These are phyloP conservation scores for Strobilomyces dryophilus DNA, from an alignment of 768 basidiomycete species.

Conservation along the genomic window DNA sequence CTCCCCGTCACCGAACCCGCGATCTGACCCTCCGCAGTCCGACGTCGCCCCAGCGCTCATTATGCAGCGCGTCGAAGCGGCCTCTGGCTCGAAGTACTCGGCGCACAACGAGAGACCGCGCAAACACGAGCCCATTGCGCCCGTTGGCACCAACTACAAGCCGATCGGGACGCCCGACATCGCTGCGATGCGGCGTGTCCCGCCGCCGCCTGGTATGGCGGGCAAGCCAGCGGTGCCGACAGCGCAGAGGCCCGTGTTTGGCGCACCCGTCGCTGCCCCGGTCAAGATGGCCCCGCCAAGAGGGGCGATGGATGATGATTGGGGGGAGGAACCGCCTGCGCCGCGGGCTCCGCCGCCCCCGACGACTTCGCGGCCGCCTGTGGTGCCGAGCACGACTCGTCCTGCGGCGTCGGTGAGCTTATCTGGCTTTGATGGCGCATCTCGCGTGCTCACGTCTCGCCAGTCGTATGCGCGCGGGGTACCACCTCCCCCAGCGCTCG, in stretches of 20 bases:
- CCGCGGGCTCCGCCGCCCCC: constrained; percentile 39
- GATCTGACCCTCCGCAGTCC: constrained; percentile 38
- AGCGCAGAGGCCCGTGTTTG: constrained; percentile 47
- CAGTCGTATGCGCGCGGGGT: constrained; percentile 24
- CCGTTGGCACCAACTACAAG: constrained; percentile 72
- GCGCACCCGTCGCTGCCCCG: constrained; percentile 40
- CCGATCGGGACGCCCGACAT: constrained; percentile 78
- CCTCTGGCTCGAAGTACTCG: constrained; percentile 89
- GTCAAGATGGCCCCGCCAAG: constrained; percentile 36
- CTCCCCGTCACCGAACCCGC: neutral
- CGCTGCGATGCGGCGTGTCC: constrained; percentile 47
- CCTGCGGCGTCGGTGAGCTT: constrained; percentile 36
- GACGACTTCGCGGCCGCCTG: constrained; percentile 46
- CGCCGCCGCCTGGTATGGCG: constrained; percentile 23
- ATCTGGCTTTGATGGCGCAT: constrained; percentile 3
- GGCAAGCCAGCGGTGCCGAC: constrained; percentile 35
- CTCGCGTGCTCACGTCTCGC: neutral
- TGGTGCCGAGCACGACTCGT: constrained; percentile 38
- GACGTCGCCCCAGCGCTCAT: constrained; percentile 80
- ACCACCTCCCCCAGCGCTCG: constrained; percentile 33
- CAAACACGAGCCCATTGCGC: constrained; percentile 73
- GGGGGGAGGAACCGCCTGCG: constrained; percentile 50
- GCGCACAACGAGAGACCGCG: constrained; percentile 74
- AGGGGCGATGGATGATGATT: constrained; percentile 51
- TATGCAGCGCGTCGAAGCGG: constrained; percentile 82